Percentiles rank a stretch among this genome's conserved stretches.
phyloP scores from a whole-genome alignment of 805 yeast species.

The Lipomyces chichibuensis region DNA sequence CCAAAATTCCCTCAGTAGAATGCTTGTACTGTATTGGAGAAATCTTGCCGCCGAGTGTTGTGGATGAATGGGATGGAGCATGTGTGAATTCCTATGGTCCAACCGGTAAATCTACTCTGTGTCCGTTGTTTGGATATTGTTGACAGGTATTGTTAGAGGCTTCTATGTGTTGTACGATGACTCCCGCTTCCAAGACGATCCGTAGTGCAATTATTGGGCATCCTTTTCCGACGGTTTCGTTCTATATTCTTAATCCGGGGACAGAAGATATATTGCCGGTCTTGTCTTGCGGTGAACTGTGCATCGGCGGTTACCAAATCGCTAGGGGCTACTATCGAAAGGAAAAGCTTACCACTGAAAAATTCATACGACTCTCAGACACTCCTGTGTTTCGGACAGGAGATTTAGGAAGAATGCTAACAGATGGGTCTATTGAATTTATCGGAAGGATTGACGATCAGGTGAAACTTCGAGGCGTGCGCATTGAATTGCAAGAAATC shows the following conservation, averaged over 20 bases:
- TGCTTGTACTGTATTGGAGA: slow-evolving; percentile 39
- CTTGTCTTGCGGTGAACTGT: slow-evolving; percentile 39
- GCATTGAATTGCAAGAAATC: slow-evolving; percentile 40
- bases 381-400: slow-evolving; percentile 36
- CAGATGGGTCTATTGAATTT: slow-evolving; percentile 36
- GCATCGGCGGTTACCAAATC: slow-evolving; percentile 40
- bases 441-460: slow-evolving; percentile 39
- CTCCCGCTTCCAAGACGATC: slow-evolving; percentile 1
- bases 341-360: slow-evolving; percentile 29
- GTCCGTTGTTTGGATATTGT: not conserved
- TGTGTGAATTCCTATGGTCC: slow-evolving; percentile 39
- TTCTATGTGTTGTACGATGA: slow-evolving; percentile 35
- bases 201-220: slow-evolving; percentile 32
- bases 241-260: slow-evolving; percentile 25
- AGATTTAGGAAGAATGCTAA: slow-evolving; percentile 36
- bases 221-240: slow-evolving; percentile 31
- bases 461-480: slow-evolving; percentile 39
- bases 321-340: slow-evolving; percentile 34
- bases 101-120: slow-evolving; percentile 31
- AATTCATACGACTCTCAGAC: slow-evolving; percentile 19
- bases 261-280: slow-evolving; percentile 30
- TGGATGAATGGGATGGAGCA: slow-evolving; percentile 33
- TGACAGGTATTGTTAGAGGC: slow-evolving; percentile 18
- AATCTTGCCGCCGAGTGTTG: slow-evolving; percentile 29
- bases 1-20: slow-evolving; percentile 31